Evolutionary conservation across 805 yeast species (phyloP).

Genomic region (Kazachstania viticola): DNA sequence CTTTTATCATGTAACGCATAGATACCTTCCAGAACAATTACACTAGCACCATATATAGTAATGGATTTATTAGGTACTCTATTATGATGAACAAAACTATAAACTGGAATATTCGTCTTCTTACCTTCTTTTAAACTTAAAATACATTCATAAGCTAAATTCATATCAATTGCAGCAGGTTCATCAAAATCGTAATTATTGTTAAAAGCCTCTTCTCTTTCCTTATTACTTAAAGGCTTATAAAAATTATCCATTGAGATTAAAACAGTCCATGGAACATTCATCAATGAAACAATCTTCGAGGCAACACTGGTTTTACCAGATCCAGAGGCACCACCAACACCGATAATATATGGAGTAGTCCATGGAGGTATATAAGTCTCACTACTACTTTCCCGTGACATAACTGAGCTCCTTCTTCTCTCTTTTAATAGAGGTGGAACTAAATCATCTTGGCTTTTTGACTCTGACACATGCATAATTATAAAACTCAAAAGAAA

Average conservation of each 20-base stretch:
- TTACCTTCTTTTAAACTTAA: conserved; percentile 58
- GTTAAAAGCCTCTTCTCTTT: conserved; percentile 50
- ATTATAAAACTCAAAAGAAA: no score
- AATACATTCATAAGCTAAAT: conserved; percentile 53
- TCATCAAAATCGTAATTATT: conserved; percentile 77
- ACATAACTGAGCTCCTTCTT: conserved; percentile 7
- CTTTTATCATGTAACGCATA: conserved; percentile 68
- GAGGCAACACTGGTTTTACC: conserved; percentile 92
- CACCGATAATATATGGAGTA: conserved; percentile 76
- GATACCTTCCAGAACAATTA: conserved; percentile 84
- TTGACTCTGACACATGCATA: no score
- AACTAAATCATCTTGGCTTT: no score
- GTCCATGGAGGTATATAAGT: conserved; percentile 76
- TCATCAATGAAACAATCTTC: conserved; percentile 59
- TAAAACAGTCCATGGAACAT: conserved; percentile 91
- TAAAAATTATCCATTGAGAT: conserved; percentile 87
- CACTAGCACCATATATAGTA: conserved; percentile 87
- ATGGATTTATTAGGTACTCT: conserved; percentile 52
- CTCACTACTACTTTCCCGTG: conserved; percentile 4
- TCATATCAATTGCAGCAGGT: conserved; percentile 78
- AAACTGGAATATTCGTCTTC: conserved; percentile 53
- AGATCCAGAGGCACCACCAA: conserved; percentile 79
- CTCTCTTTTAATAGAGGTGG: no score
- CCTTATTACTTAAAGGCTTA: conserved; percentile 53
- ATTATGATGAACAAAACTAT: conserved; percentile 54